These are phyloP conservation scores for Cryphonectria naterciae DNA, from an alignment of 2,329 filamentous ascomycete genomes.

Conservation along the genomic window DNA sequence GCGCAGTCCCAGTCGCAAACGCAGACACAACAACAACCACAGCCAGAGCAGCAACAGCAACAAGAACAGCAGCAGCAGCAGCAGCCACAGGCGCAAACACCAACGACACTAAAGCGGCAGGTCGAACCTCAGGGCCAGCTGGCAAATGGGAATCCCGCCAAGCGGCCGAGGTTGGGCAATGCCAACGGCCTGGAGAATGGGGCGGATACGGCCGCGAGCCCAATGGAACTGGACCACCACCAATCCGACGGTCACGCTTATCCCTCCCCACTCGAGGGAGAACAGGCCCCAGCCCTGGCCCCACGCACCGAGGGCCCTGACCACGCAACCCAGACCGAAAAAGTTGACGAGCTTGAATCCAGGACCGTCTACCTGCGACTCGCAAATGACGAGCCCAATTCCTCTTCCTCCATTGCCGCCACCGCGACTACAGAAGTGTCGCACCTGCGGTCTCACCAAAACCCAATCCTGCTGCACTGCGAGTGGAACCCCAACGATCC, in stretches of 20 bases:
- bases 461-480: conserved; percentile 68
- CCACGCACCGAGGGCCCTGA: conserved; percentile 65
- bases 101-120: conserved; percentile 55
- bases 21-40: conserved; percentile 28
- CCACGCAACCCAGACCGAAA: conserved; percentile 67
- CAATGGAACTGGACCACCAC: conserved; percentile 63
- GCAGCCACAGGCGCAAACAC: conserved; percentile 31
- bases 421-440: conserved; percentile 42
- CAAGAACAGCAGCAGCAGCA: neutral
- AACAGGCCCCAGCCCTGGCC: conserved; percentile 56
- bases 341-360: conserved; percentile 62
- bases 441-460: conserved; percentile 47
- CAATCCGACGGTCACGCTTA: conserved; percentile 62
- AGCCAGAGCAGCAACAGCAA: conserved; percentile 12
- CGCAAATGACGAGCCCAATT: conserved; percentile 45
- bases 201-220: conserved; percentile 55
- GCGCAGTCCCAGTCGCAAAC: conserved; percentile 12
- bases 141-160: conserved; percentile 60
- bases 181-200: conserved; percentile 56
- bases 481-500: conserved; percentile 70
- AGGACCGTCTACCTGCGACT: conserved; percentile 66
- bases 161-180: conserved; percentile 65
- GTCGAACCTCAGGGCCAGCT: conserved; percentile 51
- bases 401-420: conserved; percentile 41
- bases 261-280: conserved; percentile 65